Evolutionary conservation across 345 rosid species (phyloP).

Genomic region (Gossypium bickii): DNA sequence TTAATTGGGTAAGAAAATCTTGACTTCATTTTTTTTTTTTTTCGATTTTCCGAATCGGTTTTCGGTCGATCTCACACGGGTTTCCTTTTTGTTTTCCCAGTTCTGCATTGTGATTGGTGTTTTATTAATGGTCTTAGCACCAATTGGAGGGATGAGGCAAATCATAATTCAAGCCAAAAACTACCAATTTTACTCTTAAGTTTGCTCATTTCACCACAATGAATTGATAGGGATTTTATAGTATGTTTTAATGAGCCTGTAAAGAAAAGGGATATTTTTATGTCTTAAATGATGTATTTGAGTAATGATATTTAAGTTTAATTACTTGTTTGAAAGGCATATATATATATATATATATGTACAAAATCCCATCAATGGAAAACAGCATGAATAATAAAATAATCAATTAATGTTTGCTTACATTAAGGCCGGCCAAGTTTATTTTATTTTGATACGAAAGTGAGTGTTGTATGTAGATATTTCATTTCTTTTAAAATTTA

Average conservation of each 20-base stretch:
- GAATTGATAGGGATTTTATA: too few relatives aligned
- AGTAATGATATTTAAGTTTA: too few relatives aligned
- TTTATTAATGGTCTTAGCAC: constrained; percentile 56
- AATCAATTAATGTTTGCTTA: not conserved
- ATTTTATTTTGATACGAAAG: not conserved
- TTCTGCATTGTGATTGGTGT: constrained; percentile 64
- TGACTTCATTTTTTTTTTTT: not conserved
- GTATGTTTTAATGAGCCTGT: too few relatives aligned
- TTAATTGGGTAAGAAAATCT: constrained; percentile 51
- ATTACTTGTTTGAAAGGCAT: too few relatives aligned
- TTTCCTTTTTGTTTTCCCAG: constrained; percentile 31
- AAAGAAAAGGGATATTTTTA: too few relatives aligned
- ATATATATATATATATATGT: too few relatives aligned
- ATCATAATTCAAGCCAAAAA: constrained; percentile 53
- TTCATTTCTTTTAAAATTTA: not conserved
- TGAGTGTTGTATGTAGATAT: not conserved
- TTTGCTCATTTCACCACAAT: not conserved
- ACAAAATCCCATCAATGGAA: not conserved
- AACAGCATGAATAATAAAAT: not conserved
- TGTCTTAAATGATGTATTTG: too few relatives aligned
- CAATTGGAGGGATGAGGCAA: constrained; percentile 74
- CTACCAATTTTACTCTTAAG: constrained; percentile 58
- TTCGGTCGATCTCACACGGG: not conserved
- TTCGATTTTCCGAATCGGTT: not conserved
- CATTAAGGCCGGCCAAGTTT: not conserved